Evolutionary conservation across 768 basidiomycete species (phyloP), one percentile per base, ranked within the genome.

Genomic region (Suillus variegatus): DNA sequence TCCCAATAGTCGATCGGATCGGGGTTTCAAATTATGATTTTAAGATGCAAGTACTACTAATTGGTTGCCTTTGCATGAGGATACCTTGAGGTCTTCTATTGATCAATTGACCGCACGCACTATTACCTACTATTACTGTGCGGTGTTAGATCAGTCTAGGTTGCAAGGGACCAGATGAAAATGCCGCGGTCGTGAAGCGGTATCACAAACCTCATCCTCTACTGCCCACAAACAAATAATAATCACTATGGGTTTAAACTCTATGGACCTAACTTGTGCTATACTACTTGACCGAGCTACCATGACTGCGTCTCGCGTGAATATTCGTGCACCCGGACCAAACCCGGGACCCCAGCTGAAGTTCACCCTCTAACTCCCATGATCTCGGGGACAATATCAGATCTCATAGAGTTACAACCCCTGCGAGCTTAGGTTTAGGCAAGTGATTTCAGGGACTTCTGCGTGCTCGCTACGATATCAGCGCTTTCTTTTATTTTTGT

Each of bases 361-460:
- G 20, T 65, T 32, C 62, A 70, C 66, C 65, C 76, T n/a, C 68
- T 80, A 9, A 78, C 82, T 3, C 77, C 79, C 0, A 77, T 79
- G 28, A 76, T 80, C 22, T 68, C 74, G 22, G 81, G 81, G 66
- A 71, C 66, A n/a, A 66, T 73, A 1, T 71, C 69, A 10, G 71
- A 72, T 52, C 40, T 68, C 8, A 66, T 58, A 60, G 72, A 66
- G 36, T 6, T 38, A 38, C 36, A 38, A 38, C 36, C 69, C 65
- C 70, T 44, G 78, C 1, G 89, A 90, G 46, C 74, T 90, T 64
- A 88, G 85, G 12, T 92, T 92, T 77, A 92, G 91, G 16, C 88
- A 93, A 75, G 90, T 91, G 13, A 80, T 65, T 75, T 93, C 69
- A 80, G 90, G 64, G 91, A 92, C 76, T 35, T 36, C 40, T 36